These are phyloP conservation scores for Talaromyces ruber DNA, from an alignment of 495 filamentous ascomycete species.

Conservation along the genomic window DNA sequence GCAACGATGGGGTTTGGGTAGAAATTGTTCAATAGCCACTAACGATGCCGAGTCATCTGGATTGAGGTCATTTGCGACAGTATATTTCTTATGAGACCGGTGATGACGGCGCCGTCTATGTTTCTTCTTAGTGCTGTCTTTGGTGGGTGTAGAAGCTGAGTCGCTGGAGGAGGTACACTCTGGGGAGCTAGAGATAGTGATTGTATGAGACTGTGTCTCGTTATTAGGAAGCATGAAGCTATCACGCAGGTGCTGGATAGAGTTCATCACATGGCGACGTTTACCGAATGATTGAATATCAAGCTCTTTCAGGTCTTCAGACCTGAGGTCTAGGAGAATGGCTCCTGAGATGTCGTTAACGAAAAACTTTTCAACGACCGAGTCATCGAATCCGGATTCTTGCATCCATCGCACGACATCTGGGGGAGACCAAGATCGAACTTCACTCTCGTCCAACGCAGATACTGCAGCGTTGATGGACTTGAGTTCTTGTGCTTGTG, in stretches of 20 bases:
- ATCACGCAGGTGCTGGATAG: constrained; percentile 64
- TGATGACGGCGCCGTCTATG: constrained; percentile 33
- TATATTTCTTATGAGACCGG: constrained; percentile 26
- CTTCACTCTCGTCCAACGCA: constrained; percentile 46
- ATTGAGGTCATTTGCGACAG: constrained; percentile 51
- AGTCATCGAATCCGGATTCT: constrained; percentile 58
- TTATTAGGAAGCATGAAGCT: constrained; percentile 34
- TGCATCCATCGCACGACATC: constrained; percentile 80
- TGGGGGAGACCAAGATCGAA: constrained; percentile 57
- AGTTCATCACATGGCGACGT: constrained; percentile 75
- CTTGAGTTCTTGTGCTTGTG: constrained; percentile 17
- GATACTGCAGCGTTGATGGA: constrained; percentile 31
- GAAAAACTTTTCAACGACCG: constrained; percentile 72
- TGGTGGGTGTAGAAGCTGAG: constrained; percentile 21
- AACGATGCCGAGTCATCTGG: constrained; percentile 82
- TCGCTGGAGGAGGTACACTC: constrained; percentile 18
- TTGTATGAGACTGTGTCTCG: constrained; percentile 7
- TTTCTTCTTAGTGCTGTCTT: constrained; percentile 20
- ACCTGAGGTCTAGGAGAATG: constrained; percentile 76
- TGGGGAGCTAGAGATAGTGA: constrained; percentile 6
- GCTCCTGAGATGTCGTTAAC: constrained; percentile 84
- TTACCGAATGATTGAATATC: constrained; percentile 91
- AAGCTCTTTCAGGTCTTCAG: constrained; percentile 90
- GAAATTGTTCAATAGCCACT: constrained; percentile 80
- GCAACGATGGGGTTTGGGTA: constrained; percentile 79